Base-by-base conservation (phyloP, 768 basidiomycete genomes). In the Calvatia gigantea region DNA sequence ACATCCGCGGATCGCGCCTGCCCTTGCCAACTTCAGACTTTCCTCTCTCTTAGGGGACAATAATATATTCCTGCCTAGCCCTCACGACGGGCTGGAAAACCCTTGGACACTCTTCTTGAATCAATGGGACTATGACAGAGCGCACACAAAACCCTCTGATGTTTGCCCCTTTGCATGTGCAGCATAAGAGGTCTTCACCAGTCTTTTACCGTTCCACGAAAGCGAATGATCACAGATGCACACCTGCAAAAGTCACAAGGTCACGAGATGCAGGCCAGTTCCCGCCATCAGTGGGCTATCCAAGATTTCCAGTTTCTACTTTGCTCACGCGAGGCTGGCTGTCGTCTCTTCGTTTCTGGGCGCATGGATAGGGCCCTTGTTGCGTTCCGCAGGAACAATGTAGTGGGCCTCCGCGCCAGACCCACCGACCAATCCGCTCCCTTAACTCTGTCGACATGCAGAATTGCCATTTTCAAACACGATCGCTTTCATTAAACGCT, bases 311-410 rank as follows among this genome's bases (percentile, higher is more conserved):
- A 42, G 39, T 25, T 45, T 29, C 27, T 47, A 21, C 58, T n/a
- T n/a, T n/a, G 51, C 56, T 50, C 17, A 44, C 37, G 28, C 56
- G 44, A 50, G 54, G 51, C 52, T 48, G 52, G 51, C 41, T 50
- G 11, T 37, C 27, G 59, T 60, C 59, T 62, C 56, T 51, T 61
- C 60, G 58, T 64, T 59, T 65, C 57, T 64, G 60, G 64, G 74
- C 73, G 74, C 67, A 78, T 78, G 76, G 70, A 75, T 75, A 75
- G 69, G 61, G 67, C 67, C 53, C 64, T 64, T 61, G 67, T 65
- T 62, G 63, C 56, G 54, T 54, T 60, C 59, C 61, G 53, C 64
- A 62, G 67, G 65, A 70, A 68, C 61, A 68, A 76, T 76, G 75
- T 75, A 75, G 69, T 65, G 68, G 64, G 67, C 64, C 56, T 57